These are phyloP conservation scores for Dipteronia sinensis DNA, from an alignment of 345 rosid genomes.

Conservation along the genomic window DNA sequence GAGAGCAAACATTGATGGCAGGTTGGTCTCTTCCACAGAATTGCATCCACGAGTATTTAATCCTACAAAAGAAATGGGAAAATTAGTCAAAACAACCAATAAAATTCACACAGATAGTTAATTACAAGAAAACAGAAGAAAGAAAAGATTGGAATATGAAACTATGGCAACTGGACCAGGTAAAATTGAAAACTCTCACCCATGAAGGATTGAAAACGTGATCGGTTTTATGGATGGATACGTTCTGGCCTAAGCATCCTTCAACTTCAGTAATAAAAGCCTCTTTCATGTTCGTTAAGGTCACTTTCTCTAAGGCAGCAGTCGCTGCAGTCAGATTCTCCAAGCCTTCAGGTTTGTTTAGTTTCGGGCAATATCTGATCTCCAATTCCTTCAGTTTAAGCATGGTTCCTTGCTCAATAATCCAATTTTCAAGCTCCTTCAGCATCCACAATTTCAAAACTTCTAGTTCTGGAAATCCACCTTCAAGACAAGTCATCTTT, in stretches of 20 bases:
- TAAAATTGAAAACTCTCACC: neutral
- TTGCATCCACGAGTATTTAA: neutral
- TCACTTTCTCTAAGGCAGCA: conserved; percentile 29
- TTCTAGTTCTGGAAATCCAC: conserved; percentile 32
- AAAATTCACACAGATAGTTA: too few species aligned
- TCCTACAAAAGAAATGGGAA: neutral
- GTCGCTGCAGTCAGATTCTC: neutral
- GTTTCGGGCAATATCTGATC: conserved; percentile 33
- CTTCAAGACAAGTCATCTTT: conserved; percentile 9
- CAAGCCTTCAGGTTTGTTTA: conserved; percentile 19
- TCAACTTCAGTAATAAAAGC: neutral
- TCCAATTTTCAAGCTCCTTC: conserved; percentile 14
- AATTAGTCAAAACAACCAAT: neutral
- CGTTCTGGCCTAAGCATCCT: neutral
- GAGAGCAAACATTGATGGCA: neutral
- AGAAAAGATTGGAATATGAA: neutral
- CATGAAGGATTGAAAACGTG: conserved; percentile 11
- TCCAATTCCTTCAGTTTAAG: conserved; percentile 31
- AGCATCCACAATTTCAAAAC: conserved; percentile 49
- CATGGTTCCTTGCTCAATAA: conserved; percentile 26
- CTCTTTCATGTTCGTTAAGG: conserved; percentile 29
- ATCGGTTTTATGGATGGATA: neutral
- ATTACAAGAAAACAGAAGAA: too few species aligned
- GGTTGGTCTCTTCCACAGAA: neutral
- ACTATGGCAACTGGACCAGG: neutral